These are phyloP conservation scores for Jaltomata sinuosa DNA, from an alignment of 257 asterid species.

Conservation along the genomic window DNA sequence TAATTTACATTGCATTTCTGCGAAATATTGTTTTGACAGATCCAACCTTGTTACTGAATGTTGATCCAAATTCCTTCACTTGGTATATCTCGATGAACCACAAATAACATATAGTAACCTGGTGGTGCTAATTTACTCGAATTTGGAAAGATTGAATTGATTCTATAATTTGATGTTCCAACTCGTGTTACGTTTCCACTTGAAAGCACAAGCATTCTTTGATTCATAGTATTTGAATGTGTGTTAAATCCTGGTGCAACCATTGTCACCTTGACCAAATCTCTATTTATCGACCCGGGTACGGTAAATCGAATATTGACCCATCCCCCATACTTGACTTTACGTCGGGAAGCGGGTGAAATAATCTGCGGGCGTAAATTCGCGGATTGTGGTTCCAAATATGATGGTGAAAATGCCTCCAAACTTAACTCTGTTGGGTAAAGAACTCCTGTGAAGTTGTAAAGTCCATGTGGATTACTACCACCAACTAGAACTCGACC, in stretches of 20 bases:
- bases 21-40: not conserved
- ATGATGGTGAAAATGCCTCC: constrained; percentile 23
- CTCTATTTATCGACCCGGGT: not conserved
- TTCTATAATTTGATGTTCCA: constrained; percentile 8
- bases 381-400: not conserved
- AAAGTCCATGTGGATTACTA: constrained; percentile 20
- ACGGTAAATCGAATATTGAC: constrained; percentile 3
- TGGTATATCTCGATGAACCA: constrained; percentile 32
- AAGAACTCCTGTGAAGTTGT: not conserved
- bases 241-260: constrained; percentile 30
- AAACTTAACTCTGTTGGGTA: constrained; percentile 26
- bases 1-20: not conserved
- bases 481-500: constrained; percentile 38
- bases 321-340: constrained; percentile 3
- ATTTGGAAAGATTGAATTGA: constrained; percentile 7
- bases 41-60: constrained; percentile 8
- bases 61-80: constrained; percentile 37
- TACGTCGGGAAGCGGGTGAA: constrained; percentile 7
- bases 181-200: not conserved
- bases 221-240: constrained; percentile 42
- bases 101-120: constrained; percentile 23
- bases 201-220: constrained; percentile 17
- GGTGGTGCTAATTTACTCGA: constrained; percentile 16
- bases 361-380: constrained; percentile 11
- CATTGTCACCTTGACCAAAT: constrained; percentile 26